phyloP scores from a whole-genome alignment of 495 filamentous ascomycete genomes.

The Talaromyces ruber region DNA sequence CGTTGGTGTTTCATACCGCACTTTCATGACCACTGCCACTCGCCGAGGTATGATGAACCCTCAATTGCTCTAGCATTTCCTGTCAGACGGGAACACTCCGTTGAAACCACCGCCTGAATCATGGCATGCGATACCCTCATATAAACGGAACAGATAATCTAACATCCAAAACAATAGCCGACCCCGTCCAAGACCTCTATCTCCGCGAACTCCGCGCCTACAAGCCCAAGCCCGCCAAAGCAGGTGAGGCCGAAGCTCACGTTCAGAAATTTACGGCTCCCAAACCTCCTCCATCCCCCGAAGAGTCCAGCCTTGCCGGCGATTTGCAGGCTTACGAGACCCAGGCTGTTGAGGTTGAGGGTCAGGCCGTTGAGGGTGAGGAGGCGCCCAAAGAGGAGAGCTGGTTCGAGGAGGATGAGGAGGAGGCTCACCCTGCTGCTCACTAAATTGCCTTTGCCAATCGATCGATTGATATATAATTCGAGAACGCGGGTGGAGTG shows the following conservation, averaged over 20 bases:
- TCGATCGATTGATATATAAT: not conserved
- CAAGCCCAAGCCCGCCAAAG: constrained; percentile 78
- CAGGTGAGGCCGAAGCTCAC: constrained; percentile 77
- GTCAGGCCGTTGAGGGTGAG: constrained; percentile 54
- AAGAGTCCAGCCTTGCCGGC: constrained; percentile 82
- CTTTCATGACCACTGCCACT: constrained; percentile 57
- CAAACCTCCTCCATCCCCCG: constrained; percentile 73
- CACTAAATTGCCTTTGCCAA: constrained; percentile 30
- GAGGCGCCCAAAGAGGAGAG: constrained; percentile 52
- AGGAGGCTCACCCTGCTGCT: constrained; percentile 41
- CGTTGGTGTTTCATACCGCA: constrained; percentile 61
- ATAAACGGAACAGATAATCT: not conserved
- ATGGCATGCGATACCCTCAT: not conserved
- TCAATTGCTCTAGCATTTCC: not conserved
- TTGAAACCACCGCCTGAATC: not conserved
- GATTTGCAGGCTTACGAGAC: constrained; percentile 89
- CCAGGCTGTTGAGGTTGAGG: constrained; percentile 91
- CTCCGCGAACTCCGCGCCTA: constrained; percentile 87
- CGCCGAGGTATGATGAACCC: constrained; percentile 29
- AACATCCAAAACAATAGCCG: constrained; percentile 48
- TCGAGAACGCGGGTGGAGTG: not conserved
- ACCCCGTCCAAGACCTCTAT: constrained; percentile 95
- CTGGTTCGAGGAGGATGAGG: constrained; percentile 61
- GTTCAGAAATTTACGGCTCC: constrained; percentile 82
- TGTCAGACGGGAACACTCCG: not conserved